A percentile compares a stretch with the other conserved stretches of the same genome.
Conservation (phyloP, 78 protist species). For the Tieghemostelium lacteum region DNA sequence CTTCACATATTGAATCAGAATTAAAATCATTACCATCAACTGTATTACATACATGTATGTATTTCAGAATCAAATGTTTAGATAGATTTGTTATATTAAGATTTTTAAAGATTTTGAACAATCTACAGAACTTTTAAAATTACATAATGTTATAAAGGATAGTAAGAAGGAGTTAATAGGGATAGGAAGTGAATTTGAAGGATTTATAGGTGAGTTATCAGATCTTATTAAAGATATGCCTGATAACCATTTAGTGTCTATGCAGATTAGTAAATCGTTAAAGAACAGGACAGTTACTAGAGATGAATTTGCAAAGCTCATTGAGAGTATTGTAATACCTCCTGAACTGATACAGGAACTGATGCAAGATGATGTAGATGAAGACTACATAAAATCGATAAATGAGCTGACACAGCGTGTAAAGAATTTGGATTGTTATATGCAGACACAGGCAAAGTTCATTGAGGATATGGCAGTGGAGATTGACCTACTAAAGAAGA, state of each 20-base stretch:
- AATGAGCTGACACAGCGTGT: conserved; percentile 9
- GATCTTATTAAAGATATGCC: conserved; percentile 73
- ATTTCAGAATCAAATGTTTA: too few relatives aligned
- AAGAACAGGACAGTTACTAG: conserved; percentile 25
- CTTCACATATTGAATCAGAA: conserved; percentile 9
- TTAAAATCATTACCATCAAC: conserved; percentile 52
- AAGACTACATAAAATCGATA: conserved; percentile 55
- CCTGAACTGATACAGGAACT: conserved; percentile 43
- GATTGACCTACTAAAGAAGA: conserved; percentile 64
- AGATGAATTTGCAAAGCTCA: conserved; percentile 26
- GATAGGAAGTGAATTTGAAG: conserved; percentile 26
- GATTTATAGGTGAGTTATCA: conserved; percentile 26
- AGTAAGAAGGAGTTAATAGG: conserved; percentile 3
- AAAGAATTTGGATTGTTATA: conserved; percentile 31
- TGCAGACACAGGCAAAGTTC: conserved; percentile 60
- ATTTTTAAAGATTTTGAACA: conserved; percentile 40
- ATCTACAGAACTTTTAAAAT: conserved; percentile 29
- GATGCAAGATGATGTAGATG: conserved; percentile 43
- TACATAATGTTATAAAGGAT: conserved; percentile 41
- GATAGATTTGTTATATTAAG: neutral
- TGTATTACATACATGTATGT: conserved; percentile 59
- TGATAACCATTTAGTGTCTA: conserved; percentile 52
- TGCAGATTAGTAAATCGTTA: conserved; percentile 23
- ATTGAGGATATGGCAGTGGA: conserved; percentile 62
- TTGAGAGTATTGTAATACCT: conserved; percentile 43